These are phyloP conservation scores for Malus sieversii DNA, from an alignment of 306 rosid genomes.

Conservation along the genomic window DNA sequence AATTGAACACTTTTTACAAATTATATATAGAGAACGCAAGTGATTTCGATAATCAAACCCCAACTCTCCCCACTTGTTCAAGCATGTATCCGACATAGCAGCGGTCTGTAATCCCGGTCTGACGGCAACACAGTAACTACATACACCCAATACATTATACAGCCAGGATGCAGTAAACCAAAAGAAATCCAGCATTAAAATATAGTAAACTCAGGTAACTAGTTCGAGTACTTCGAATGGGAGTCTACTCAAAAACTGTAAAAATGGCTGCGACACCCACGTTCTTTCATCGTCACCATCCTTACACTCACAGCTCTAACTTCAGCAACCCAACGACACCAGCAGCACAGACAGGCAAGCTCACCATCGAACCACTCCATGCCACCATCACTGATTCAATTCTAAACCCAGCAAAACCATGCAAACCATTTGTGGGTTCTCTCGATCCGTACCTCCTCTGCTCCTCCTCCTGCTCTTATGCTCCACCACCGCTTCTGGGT, in stretches of 20 bases:
- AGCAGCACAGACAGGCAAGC: constrained; percentile 29
- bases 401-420: constrained; percentile 33
- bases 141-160: no score
- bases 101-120: constrained; percentile 2
- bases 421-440: constrained; percentile 34
- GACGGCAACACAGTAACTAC: neutral
- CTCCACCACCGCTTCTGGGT: constrained; percentile 32
- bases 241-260: constrained; percentile 28
- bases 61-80: neutral
- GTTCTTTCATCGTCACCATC: constrained; percentile 53
- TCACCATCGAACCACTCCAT: constrained; percentile 35
- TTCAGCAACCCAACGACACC: constrained; percentile 13
- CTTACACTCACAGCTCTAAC: constrained; percentile 25
- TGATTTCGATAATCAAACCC: constrained; percentile 1
- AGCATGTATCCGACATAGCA: neutral
- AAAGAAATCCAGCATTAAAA: neutral
- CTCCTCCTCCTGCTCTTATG: constrained; percentile 21
- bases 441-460: constrained; percentile 1
- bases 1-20: neutral
- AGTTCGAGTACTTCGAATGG: constrained; percentile 12
- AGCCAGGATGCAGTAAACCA: neutral
- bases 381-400: constrained; percentile 10
- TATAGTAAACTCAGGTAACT: constrained; percentile 19
- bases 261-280: constrained; percentile 61
- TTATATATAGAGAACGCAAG: neutral